These are phyloP conservation scores for Wickerhamiella hasegawae DNA, from an alignment of 805 yeast species.

Conservation along the genomic window DNA sequence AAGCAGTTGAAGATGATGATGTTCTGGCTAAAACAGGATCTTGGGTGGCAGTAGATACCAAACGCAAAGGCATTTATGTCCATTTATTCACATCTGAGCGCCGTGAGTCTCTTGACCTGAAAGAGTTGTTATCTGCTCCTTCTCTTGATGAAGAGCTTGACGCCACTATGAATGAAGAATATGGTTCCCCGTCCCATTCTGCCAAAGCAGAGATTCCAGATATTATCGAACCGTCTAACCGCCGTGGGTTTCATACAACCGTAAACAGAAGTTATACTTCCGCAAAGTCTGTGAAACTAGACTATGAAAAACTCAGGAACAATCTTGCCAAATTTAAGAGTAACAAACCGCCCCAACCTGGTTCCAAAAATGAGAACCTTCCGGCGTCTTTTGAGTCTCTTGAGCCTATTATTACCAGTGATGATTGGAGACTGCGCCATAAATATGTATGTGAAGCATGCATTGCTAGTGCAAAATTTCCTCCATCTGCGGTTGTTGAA, in stretches of 20 bases:
- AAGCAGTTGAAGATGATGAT: constrained; percentile 38
- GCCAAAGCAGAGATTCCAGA: neutral
- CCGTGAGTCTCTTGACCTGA: constrained; percentile 53
- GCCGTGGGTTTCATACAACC: neutral
- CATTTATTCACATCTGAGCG: constrained; percentile 62
- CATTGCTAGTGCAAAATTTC: constrained; percentile 10
- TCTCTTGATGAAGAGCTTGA: neutral
- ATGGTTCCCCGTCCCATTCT: constrained; percentile 6
- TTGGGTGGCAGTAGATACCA: constrained; percentile 72
- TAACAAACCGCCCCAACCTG: too few relatives aligned
- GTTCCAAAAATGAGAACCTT: too few relatives aligned
- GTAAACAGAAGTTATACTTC: neutral
- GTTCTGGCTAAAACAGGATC: constrained; percentile 35
- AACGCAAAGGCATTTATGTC: constrained; percentile 43
- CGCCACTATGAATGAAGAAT: too few relatives aligned
- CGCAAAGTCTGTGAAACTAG: neutral
- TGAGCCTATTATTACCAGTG: too few relatives aligned
- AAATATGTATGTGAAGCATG: constrained; percentile 15
- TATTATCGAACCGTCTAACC: neutral
- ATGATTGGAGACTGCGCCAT: constrained; percentile 18
- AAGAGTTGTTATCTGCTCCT: constrained; percentile 29
- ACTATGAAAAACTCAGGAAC: too few relatives aligned
- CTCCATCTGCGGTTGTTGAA: constrained; percentile 13
- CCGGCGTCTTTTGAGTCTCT: too few relatives aligned
- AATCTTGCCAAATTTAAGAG: too few relatives aligned